phyloP scores from a whole-genome alignment of 1,139 yeast genomes.

The Casaregolazyma lundiana region DNA sequence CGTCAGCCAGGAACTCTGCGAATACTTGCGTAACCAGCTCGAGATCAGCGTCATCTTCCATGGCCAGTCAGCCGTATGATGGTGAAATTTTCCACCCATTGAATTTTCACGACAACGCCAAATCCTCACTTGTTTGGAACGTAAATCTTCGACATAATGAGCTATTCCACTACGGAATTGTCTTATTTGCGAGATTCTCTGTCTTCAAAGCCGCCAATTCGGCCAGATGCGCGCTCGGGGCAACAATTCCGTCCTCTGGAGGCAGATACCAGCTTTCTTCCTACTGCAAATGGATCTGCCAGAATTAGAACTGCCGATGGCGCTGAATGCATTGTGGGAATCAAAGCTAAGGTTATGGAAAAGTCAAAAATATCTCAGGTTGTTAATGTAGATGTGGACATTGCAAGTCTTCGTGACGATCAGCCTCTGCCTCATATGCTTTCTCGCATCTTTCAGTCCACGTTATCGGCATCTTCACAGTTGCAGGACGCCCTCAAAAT shows the following conservation, averaged over 20 bases:
- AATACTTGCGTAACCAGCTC: slow-evolving; percentile 27
- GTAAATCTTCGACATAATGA: slow-evolving; percentile 28
- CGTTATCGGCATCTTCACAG: slow-evolving; percentile 34
- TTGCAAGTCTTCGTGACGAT: slow-evolving; percentile 35
- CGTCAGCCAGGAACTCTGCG: slow-evolving; percentile 26
- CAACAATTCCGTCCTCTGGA: slow-evolving; percentile 82
- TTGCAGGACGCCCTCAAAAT: slow-evolving; percentile 51
- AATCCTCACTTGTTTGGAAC: neutral
- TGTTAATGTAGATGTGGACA: slow-evolving; percentile 73
- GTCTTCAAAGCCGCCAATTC: slow-evolving; percentile 53
- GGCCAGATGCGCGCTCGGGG: slow-evolving; percentile 76
- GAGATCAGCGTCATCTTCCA: slow-evolving; percentile 11
- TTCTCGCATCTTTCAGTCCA: slow-evolving; percentile 38
- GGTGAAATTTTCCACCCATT: neutral
- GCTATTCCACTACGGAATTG: slow-evolving; percentile 78
- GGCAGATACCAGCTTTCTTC: slow-evolving; percentile 73
- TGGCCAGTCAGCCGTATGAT: neutral
- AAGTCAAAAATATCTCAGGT: slow-evolving; percentile 40
- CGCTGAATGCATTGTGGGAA: slow-evolving; percentile 85
- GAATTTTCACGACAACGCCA: neutral
- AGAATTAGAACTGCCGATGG: slow-evolving; percentile 84
- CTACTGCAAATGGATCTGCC: slow-evolving; percentile 88
- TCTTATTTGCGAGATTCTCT: slow-evolving; percentile 75
- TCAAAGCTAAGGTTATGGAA: slow-evolving; percentile 78
- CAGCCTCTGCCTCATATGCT: slow-evolving; percentile 37